phyloP scores from a whole-genome alignment of 2,329 filamentous ascomycete species.

The Harringtonia aguacate region DNA sequence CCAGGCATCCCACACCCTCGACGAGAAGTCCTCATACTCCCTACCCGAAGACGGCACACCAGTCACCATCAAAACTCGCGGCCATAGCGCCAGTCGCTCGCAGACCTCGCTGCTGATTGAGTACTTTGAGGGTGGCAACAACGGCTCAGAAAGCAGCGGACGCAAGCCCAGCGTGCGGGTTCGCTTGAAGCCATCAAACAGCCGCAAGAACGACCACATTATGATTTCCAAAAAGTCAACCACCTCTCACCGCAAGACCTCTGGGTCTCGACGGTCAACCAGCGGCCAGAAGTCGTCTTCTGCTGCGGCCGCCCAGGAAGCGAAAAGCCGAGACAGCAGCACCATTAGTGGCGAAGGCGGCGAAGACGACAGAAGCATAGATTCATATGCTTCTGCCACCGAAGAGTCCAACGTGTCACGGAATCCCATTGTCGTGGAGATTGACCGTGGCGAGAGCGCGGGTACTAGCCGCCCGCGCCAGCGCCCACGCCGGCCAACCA shows the following conservation, averaged over 20 bases:
- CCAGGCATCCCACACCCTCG: conserved; percentile 46
- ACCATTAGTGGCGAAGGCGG: conserved; percentile 21
- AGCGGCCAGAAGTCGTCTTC: conserved; percentile 38
- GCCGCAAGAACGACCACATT: conserved; percentile 61
- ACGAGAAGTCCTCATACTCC: conserved; percentile 65
- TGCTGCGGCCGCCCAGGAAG: conserved; percentile 19
- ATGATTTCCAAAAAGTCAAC: conserved; percentile 75
- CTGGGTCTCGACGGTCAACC: conserved; percentile 28
- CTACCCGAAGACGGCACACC: conserved; percentile 82
- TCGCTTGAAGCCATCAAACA: conserved; percentile 69
- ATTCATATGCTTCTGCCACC: conserved; percentile 66
- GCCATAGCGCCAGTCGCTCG: conserved; percentile 50
- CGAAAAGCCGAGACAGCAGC: conserved; percentile 17
- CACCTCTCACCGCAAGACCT: conserved; percentile 52
- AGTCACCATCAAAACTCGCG: conserved; percentile 77
- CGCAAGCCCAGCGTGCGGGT: conserved; percentile 73
- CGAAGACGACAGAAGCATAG: conserved; percentile 56
- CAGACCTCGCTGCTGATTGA: conserved; percentile 91
- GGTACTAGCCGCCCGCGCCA: conserved; percentile 26
- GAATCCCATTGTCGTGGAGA: conserved; percentile 82
- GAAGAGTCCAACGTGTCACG: conserved; percentile 69
- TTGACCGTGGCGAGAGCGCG: conserved; percentile 43
- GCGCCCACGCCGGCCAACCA: conserved; percentile 48
- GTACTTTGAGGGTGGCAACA: conserved; percentile 79
- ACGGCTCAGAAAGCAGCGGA: conserved; percentile 37